A percentile compares a stretch with the other conserved stretches of the same genome.
These are phyloP conservation scores for Cryoendolithus antarcticus DNA, from an alignment of 2,329 filamentous ascomycete species.

Conservation along the genomic window DNA sequence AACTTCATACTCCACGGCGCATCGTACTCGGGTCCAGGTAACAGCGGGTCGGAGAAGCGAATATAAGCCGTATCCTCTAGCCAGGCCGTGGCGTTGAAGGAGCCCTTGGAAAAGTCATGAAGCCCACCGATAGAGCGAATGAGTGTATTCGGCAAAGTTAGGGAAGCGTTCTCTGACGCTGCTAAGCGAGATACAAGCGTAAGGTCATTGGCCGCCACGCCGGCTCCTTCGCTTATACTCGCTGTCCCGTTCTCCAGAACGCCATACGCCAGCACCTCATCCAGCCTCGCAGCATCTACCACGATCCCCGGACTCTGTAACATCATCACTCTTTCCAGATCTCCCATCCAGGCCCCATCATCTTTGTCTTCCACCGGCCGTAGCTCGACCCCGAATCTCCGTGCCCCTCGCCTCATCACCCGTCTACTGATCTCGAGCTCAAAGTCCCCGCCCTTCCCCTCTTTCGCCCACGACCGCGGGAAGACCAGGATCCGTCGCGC, in stretches of 20 bases:
- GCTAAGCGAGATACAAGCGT: slow-evolving; percentile 18
- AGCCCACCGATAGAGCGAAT: slow-evolving; percentile 21
- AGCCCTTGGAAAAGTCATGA: slow-evolving; percentile 12
- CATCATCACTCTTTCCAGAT: slow-evolving; percentile 33
- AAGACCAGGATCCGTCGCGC: slow-evolving; percentile 35
- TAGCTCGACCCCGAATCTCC: slow-evolving; percentile 33
- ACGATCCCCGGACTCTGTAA: slow-evolving; percentile 34
- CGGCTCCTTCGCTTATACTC: slow-evolving; percentile 10
- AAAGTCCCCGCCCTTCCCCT: slow-evolving; percentile 27
- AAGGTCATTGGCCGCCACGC: slow-evolving; percentile 22
- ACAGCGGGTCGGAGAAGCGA: slow-evolving; percentile 33
- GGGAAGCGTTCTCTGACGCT: slow-evolving; percentile 14
- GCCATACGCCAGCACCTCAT: slow-evolving; percentile 24
- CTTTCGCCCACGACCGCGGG: slow-evolving; percentile 25
- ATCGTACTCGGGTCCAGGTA: slow-evolving; percentile 40
- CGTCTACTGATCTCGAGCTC: slow-evolving; percentile 32
- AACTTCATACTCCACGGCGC: slow-evolving; percentile 31
- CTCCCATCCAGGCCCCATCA: slow-evolving; percentile 26
- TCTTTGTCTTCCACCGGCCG: slow-evolving; percentile 29
- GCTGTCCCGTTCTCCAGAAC: slow-evolving; percentile 18
- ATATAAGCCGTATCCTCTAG: slow-evolving; percentile 33
- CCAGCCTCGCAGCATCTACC: slow-evolving; percentile 34
- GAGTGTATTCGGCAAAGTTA: slow-evolving; percentile 11
- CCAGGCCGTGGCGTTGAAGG: slow-evolving; percentile 35
- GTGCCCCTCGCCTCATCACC: slow-evolving; percentile 32